phyloP scores from a whole-genome alignment of 2,329 filamentous ascomycete genomes.

The Epichloe coenophiala region DNA sequence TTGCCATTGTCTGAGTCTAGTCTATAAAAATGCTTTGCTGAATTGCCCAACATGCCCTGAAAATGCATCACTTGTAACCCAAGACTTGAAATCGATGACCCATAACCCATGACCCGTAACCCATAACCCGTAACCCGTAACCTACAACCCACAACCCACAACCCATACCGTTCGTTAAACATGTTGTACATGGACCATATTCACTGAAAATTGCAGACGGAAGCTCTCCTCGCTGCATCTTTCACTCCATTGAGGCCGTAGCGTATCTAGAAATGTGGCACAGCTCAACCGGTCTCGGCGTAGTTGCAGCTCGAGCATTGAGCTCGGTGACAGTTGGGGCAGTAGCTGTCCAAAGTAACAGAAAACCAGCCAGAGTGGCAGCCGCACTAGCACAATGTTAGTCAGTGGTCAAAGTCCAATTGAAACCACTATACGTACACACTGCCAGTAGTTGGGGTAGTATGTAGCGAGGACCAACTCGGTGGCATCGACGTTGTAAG shows the following conservation, averaged over 20 bases:
- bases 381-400: slow-evolving; percentile 8
- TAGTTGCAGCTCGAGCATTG: slow-evolving; percentile 13
- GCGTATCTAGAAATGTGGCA: neutral
- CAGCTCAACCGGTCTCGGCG: neutral
- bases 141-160: neutral
- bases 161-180: neutral
- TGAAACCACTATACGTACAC: slow-evolving; percentile 5
- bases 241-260: neutral
- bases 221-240: neutral
- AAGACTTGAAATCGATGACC: neutral
- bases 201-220: neutral
- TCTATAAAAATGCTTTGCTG: neutral
- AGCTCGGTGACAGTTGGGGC: slow-evolving; percentile 8
- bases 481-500: neutral
- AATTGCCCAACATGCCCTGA: neutral
- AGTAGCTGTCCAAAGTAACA: slow-evolving; percentile 7
- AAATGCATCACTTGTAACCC: neutral
- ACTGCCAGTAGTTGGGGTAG: slow-evolving; percentile 5
- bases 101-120: neutral
- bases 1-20: slow-evolving; percentile 4
- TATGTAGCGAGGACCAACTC: neutral
- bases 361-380: slow-evolving; percentile 11
- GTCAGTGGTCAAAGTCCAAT: neutral
- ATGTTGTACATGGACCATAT: neutral
- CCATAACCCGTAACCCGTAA: neutral